A percentile compares a stretch with the other conserved stretches of the same genome.
phyloP scores from a whole-genome alignment of 2,329 filamentous ascomycete genomes.

The Penicillium sp. region DNA sequence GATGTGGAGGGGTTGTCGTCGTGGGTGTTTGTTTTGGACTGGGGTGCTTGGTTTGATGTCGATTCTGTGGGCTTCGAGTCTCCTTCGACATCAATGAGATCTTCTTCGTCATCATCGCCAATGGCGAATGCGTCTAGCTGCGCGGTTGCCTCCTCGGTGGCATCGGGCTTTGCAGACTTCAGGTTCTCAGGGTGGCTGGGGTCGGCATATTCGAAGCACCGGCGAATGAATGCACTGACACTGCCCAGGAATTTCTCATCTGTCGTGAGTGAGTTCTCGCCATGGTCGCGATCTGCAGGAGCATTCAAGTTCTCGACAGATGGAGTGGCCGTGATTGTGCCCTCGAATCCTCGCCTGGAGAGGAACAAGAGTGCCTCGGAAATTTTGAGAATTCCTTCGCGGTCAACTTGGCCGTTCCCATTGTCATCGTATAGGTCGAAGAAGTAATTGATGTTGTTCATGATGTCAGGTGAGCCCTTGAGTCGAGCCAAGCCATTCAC shows the following conservation, averaged over 20 bases:
- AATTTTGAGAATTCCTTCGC: constrained; percentile 91
- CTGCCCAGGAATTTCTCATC: constrained; percentile 91
- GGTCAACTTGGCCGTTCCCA: constrained; percentile 84
- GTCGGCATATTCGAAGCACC: constrained; percentile 98
- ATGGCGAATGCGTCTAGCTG: constrained; percentile 68
- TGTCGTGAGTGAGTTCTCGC: constrained; percentile 56
- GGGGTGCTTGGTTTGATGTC: constrained; percentile 16
- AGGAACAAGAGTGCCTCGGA: constrained; percentile 93
- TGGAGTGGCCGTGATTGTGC: constrained; percentile 66
- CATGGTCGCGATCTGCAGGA: constrained; percentile 34
- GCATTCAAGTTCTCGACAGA: constrained; percentile 57
- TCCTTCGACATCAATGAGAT: constrained; percentile 45
- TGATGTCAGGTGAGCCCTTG: constrained; percentile 92
- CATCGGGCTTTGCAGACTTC: constrained; percentile 33
- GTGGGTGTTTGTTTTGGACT: constrained; percentile 9
- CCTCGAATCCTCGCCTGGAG: constrained; percentile 82
- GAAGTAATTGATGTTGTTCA: constrained; percentile 97
- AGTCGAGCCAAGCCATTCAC: constrained; percentile 87
- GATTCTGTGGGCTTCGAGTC: constrained; percentile 29
- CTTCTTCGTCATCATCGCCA: constrained; percentile 63
- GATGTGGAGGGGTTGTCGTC: constrained; percentile 61
- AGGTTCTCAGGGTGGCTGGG: constrained; percentile 74
- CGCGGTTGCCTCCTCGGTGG: constrained; percentile 33
- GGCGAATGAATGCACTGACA: constrained; percentile 90
- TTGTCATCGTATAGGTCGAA: constrained; percentile 97